Percentiles rank a stretch among this genome's conserved stretches.
These are phyloP conservation scores for Ustilago lituana DNA, from an alignment of 1,284 basidiomycete species.

Conservation along the genomic window DNA sequence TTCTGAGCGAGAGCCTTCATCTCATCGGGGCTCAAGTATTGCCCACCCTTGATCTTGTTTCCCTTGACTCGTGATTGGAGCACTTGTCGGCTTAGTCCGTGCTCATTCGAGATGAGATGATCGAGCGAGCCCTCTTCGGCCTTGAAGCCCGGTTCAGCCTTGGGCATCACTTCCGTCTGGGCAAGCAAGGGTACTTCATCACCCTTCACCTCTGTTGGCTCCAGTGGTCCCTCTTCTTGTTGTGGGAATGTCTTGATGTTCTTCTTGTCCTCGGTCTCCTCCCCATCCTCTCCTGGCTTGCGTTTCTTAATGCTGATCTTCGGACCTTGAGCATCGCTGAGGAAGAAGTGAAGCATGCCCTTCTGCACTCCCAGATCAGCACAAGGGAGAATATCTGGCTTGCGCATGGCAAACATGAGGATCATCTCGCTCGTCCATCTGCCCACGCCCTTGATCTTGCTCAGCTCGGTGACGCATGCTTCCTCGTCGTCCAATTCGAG, in stretches of 20 bases:
- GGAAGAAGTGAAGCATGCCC: constrained; percentile 61
- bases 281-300: constrained; percentile 43
- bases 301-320: constrained; percentile 53
- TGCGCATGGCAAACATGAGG: constrained; percentile 65
- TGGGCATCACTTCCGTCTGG: constrained; percentile 39
- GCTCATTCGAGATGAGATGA: constrained; percentile 32
- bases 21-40: constrained; percentile 61
- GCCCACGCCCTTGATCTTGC: constrained; percentile 63
- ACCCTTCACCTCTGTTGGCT: constrained; percentile 30
- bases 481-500: constrained; percentile 54
- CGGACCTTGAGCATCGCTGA: constrained; percentile 47
- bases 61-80: constrained; percentile 54
- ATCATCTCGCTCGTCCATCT: constrained; percentile 66
- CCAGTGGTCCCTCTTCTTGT: constrained; percentile 8
- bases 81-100: constrained; percentile 31
- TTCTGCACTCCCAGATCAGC: constrained; percentile 65
- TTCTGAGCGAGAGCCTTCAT: constrained; percentile 57
- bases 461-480: constrained; percentile 55
- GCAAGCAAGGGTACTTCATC: constrained; percentile 24
- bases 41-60: constrained; percentile 61
- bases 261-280: constrained; percentile 8
- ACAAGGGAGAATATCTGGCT: constrained; percentile 59
- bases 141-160: constrained; percentile 20
- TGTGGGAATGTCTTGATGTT: neutral
- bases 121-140: constrained; percentile 13